Conservation (phyloP, 257 asterid species). For the Linaria vulgaris region DNA sequence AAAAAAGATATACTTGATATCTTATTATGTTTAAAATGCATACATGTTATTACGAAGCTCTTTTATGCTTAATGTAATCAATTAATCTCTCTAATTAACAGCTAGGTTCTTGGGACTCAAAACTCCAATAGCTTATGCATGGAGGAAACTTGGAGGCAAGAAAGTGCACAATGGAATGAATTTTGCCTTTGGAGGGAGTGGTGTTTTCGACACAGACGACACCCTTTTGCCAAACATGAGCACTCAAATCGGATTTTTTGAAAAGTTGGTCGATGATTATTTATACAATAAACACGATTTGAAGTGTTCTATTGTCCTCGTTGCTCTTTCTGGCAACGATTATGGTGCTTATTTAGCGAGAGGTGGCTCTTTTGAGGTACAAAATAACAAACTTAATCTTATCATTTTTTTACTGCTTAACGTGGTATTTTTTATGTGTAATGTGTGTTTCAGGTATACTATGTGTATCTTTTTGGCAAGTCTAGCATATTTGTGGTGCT, state of each 20-base stretch:
- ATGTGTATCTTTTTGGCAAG: too few species aligned
- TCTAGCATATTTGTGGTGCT: too few species aligned
- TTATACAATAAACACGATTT: conserved; percentile 49
- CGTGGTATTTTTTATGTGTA: too few species aligned
- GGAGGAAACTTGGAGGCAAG: conserved; percentile 53
- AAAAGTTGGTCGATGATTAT: conserved; percentile 42
- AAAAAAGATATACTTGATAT: too few species aligned
- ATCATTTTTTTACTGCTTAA: too few species aligned
- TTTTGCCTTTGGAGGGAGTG: conserved; percentile 94
- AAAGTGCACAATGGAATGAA: conserved; percentile 59
- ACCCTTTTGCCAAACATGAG: conserved; percentile 61
- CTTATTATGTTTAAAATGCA: too few species aligned
- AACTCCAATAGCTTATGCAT: conserved; percentile 64
- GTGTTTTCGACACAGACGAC: conserved; percentile 65
- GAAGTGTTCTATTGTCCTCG: conserved; percentile 49
- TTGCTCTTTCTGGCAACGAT: conserved; percentile 69
- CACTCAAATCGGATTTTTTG: conserved; percentile 64
- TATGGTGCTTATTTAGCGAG: conserved; percentile 42
- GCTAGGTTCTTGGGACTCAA: conserved; percentile 71
- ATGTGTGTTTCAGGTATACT: too few species aligned
- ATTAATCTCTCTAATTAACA: conserved; percentile 26
- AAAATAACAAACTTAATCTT: too few species aligned
- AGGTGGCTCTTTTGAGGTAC: conserved; percentile 67
- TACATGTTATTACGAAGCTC: too few species aligned
- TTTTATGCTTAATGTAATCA: background rate